Percentiles rank a stretch among this genome's conserved stretches.
phyloP scores from a whole-genome alignment of 2,329 filamentous ascomycete species.

The Zasmidium cellare region DNA sequence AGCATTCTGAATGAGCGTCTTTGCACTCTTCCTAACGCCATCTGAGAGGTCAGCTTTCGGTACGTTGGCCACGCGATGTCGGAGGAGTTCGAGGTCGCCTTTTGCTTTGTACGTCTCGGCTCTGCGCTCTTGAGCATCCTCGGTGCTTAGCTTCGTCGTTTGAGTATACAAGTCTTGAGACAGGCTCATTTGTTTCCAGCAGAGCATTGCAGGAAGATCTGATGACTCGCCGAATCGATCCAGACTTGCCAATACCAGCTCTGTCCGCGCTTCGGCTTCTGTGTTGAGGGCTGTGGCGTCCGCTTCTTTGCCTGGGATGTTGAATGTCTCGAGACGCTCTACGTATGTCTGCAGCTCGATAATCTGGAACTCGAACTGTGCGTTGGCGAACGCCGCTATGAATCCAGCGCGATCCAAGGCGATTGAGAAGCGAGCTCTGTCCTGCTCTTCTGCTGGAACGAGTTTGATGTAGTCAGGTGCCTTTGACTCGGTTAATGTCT shows the following conservation, averaged over 20 bases:
- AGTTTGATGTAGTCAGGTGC: constrained; percentile 53
- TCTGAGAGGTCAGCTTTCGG: constrained; percentile 40
- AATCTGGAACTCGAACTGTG: constrained; percentile 54
- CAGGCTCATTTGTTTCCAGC: constrained; percentile 56
- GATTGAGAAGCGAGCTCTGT: constrained; percentile 40
- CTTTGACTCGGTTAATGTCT: constrained; percentile 56
- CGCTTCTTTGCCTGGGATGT: constrained; percentile 44
- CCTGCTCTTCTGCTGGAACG: constrained; percentile 29
- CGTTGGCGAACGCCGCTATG: constrained; percentile 56
- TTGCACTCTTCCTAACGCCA: constrained; percentile 43
- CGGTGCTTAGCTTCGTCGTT: constrained; percentile 49
- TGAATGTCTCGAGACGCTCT: constrained; percentile 37
- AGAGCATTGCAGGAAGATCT: constrained; percentile 26
- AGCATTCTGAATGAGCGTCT: constrained; percentile 56
- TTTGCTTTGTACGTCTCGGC: constrained; percentile 53
- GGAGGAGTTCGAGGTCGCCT: constrained; percentile 57
- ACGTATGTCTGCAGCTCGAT: constrained; percentile 57
- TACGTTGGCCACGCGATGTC: constrained; percentile 50
- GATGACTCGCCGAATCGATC: constrained; percentile 25
- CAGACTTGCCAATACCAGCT: constrained; percentile 30
- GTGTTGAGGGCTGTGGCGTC: constrained; percentile 55
- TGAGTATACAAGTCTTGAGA: constrained; percentile 52
- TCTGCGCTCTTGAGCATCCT: constrained; percentile 46
- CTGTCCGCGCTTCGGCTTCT: constrained; percentile 31
- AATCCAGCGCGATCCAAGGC: constrained; percentile 59